phyloP scores from a whole-genome alignment of 108 stramenopile genomes.

The Aureococcus anophagefferens region DNA sequence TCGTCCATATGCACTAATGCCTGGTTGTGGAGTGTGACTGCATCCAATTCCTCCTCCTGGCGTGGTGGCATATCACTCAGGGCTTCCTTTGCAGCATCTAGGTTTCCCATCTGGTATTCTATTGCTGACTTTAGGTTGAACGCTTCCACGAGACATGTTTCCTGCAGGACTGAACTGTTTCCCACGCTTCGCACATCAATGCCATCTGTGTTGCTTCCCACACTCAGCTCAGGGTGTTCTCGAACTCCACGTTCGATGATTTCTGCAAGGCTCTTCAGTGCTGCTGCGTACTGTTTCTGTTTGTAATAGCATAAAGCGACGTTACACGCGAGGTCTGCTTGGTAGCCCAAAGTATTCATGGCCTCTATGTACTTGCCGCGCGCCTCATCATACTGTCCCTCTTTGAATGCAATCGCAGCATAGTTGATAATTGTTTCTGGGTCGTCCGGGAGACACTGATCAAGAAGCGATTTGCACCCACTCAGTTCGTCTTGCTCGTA shows the following conservation, averaged over 20 bases:
- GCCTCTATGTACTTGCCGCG: constrained; percentile 56
- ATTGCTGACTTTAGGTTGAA: constrained; percentile 77
- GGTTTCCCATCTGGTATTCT: constrained; percentile 43
- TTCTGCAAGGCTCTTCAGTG: constrained; percentile 49
- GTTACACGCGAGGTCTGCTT: constrained; percentile 65
- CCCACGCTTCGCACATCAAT: constrained; percentile 51
- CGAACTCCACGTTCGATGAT: constrained; percentile 58
- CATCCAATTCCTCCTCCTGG: constrained; percentile 54
- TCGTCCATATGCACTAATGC: constrained; percentile 55
- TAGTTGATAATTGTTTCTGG: constrained; percentile 59
- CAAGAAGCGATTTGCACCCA: constrained; percentile 45
- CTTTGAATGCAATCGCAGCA: constrained; percentile 62
- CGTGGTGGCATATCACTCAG: constrained; percentile 64
- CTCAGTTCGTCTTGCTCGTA: constrained; percentile 66
- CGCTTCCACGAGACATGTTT: constrained; percentile 60
- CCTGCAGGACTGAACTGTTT: constrained; percentile 33
- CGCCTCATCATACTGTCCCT: constrained; percentile 56
- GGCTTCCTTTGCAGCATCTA: constrained; percentile 52
- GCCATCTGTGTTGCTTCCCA: constrained; percentile 48
- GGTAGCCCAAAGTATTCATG: constrained; percentile 54
- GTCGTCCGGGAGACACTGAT: constrained; percentile 56
- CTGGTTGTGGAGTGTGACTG: constrained; percentile 75
- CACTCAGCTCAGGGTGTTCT: constrained; percentile 56
- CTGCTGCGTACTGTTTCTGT: constrained; percentile 49
- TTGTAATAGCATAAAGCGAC: constrained; percentile 70